These are phyloP conservation scores for Euphrasia arctica DNA, from an alignment of 305 asterid species.

Conservation along the genomic window DNA sequence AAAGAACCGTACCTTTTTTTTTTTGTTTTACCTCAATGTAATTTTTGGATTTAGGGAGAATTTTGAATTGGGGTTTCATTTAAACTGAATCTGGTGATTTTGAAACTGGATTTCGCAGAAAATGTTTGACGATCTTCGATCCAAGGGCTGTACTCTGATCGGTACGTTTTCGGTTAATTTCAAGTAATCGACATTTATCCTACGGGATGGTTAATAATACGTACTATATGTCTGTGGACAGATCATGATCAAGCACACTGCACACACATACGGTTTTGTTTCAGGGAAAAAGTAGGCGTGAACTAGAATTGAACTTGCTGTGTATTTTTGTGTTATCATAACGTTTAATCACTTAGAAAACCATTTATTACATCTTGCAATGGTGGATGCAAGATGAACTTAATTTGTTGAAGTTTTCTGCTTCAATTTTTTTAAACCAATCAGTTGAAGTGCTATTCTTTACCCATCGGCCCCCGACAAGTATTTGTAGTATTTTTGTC, in stretches of 20 bases:
- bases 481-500: neutral
- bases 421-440: neutral
- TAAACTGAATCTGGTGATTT: slow-evolving; percentile 14
- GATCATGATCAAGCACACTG: slow-evolving; percentile 10
- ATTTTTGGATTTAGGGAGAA: slow-evolving; percentile 13
- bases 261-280: slow-evolving; percentile 1
- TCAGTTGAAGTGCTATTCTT: slow-evolving; percentile 14
- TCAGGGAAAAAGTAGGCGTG: neutral
- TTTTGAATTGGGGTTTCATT: slow-evolving; percentile 19
- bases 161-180: slow-evolving; percentile 42
- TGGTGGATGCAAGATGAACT: slow-evolving; percentile 16
- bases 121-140: slow-evolving; percentile 72
- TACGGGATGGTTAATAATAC: neutral
- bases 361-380: slow-evolving; percentile 3
- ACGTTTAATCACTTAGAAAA: slow-evolving; percentile 3
- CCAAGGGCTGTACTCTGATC: slow-evolving; percentile 80
- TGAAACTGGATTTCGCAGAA: slow-evolving; percentile 51
- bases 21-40: neutral
- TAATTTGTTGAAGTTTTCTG: slow-evolving; percentile 17
- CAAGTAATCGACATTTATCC: slow-evolving; percentile 17
- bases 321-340: neutral
- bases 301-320: slow-evolving; percentile 1
- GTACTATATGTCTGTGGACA: neutral
- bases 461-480: neutral
- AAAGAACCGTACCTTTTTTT: slow-evolving; percentile 2